Base-by-base conservation (phyloP, 805 yeast genomes). In the Ascoidea tarda region DNA sequence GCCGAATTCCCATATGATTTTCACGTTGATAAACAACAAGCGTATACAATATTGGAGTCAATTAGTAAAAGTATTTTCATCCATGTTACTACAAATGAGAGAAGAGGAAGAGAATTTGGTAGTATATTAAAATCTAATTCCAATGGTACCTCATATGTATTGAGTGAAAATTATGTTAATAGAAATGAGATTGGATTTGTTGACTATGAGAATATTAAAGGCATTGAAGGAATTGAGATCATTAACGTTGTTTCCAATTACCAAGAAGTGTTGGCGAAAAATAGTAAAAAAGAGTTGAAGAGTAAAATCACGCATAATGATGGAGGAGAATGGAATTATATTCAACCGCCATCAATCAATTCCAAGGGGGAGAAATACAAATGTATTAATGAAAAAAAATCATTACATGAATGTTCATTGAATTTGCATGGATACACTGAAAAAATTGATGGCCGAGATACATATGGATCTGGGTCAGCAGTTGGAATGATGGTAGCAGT, bases 361-460 rank as follows among this genome's bases (percentile, higher is more conserved):
- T 76, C 84, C 0, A 64, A 75, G 0, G 87, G 87, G 3, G 73
- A 79, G 47, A 70, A 69, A 46, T 80, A 75, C 53, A 55, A 58
- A 2, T 89, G 96, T 62, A 59, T 61, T 21, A 66, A 70, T 8
- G 53, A 56, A 31, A 74, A 77, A 5, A 68, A 70, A 46, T 56
- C 79, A 2, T 59, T 81, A 14, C 74, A 73, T 1, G 73, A 78
- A 49, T 91, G 97, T 60, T 81, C 95, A 0, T 75, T 91, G 59
- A 84, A 91, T 63, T 66, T 91, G 49, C 97, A 89, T 63, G 95
- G 98, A 0, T 90, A 77, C 65, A 90, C 97, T 1, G 97, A 91
- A 64, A 74, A 96, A 57, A 68, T 69, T 2, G 97, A 90, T 64
- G 75, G 77, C 52, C 76, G 96, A 60, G 97, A 91, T 62, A 83